These are phyloP conservation scores for Aspergillus arachidicola DNA, from an alignment of 2,329 filamentous ascomycete genomes.

Conservation along the genomic window DNA sequence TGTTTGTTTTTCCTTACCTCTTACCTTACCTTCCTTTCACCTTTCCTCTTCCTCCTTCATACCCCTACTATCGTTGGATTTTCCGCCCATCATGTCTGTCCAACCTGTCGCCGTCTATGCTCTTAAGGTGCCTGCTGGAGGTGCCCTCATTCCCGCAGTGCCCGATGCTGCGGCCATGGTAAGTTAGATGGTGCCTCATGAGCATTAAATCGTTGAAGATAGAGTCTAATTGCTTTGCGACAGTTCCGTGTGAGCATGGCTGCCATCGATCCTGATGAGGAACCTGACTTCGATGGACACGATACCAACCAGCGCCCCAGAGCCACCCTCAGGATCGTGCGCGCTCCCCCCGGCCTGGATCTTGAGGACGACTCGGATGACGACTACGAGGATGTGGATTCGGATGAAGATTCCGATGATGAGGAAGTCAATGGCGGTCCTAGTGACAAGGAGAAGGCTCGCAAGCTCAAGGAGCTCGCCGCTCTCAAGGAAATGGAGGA, in stretches of 20 bases:
- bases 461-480: slow-evolving; percentile 80
- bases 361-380: slow-evolving; percentile 59
- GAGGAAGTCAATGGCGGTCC: slow-evolving; percentile 87
- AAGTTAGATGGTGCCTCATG: slow-evolving; percentile 46
- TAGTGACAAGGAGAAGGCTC: slow-evolving; percentile 86
- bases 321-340: slow-evolving; percentile 89
- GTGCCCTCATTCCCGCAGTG: slow-evolving; percentile 77
- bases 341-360: slow-evolving; percentile 63
- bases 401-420: slow-evolving; percentile 59
- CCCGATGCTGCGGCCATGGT: slow-evolving; percentile 82
- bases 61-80: slow-evolving; percentile 23
- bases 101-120: slow-evolving; percentile 82
- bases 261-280: slow-evolving; percentile 86
- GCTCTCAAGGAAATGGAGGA: slow-evolving; percentile 77
- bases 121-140: slow-evolving; percentile 84
- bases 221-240: background rate
- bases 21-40: slow-evolving; percentile 18
- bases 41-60: slow-evolving; percentile 19
- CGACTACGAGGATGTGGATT: slow-evolving; percentile 52
- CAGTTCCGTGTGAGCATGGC: slow-evolving; percentile 99
- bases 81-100: slow-evolving; percentile 45
- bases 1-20: slow-evolving; percentile 14
- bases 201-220: no score
- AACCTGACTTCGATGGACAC: slow-evolving; percentile 65
- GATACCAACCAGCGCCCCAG: slow-evolving; percentile 67